Evolutionary conservation across 306 rosid genomes (phyloP).

Genomic region (Vicia faba): DNA sequence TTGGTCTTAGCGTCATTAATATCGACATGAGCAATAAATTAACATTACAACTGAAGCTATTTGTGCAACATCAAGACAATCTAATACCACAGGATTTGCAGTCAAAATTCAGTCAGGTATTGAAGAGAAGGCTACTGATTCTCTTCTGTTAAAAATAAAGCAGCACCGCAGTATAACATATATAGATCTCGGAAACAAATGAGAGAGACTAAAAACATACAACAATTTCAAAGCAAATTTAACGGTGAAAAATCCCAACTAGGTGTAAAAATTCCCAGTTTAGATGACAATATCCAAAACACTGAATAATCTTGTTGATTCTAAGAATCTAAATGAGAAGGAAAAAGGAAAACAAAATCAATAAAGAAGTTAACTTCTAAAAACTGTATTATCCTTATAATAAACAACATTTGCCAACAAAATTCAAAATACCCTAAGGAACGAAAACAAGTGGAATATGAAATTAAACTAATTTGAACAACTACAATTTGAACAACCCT

Average conservation of each 20-base stretch:
- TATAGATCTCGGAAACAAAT: not conserved
- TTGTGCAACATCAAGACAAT: conserved; percentile 2
- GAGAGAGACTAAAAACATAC: too few species aligned
- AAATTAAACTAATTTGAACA: not conserved
- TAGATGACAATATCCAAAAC: not conserved
- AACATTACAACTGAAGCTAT: not conserved
- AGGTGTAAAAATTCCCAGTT: not conserved
- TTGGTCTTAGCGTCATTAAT: too few species aligned
- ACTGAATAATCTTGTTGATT: not conserved
- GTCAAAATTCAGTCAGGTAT: not conserved
- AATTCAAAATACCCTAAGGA: not conserved
- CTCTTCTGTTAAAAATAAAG: not conserved
- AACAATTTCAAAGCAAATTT: too few species aligned
- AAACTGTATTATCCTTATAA: not conserved
- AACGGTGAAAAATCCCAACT: too few species aligned
- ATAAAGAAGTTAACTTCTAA: not conserved
- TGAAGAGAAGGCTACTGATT: not conserved
- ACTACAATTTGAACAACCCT: not conserved
- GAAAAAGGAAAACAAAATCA: not conserved
- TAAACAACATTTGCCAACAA: conserved; percentile 16
- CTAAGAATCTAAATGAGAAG: conserved; percentile 5
- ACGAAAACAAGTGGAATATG: not conserved
- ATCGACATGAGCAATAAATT: too few species aligned
- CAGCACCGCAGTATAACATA: not conserved
- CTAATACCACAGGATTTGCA: not conserved